Conservation (phyloP, 768 basidiomycete species). For the Pleurotus giganteus region DNA sequence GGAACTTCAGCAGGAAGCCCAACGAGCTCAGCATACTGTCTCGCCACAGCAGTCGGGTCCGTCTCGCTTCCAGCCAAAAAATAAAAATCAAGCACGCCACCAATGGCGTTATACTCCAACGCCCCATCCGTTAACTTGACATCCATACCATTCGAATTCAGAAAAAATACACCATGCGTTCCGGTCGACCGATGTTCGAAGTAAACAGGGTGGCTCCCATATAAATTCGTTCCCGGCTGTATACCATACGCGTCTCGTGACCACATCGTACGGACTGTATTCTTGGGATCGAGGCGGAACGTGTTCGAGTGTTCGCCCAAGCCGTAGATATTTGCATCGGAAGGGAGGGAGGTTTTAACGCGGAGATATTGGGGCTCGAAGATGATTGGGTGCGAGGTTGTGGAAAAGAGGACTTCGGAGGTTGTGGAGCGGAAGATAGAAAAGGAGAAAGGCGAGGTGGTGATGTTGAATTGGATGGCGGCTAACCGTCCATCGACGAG, state of each 20-base stretch:
- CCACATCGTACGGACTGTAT: constrained; percentile 56
- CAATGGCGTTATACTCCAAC: constrained; percentile 76
- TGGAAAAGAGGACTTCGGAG: constrained; percentile 59
- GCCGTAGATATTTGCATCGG: constrained; percentile 70
- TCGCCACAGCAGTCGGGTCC: constrained; percentile 55
- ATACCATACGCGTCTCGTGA: constrained; percentile 64
- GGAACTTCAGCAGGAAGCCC: constrained; percentile 72
- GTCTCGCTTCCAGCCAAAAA: constrained; percentile 67
- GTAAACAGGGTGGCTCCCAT: constrained; percentile 73
- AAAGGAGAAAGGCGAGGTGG: constrained; percentile 59
- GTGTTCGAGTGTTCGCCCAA: constrained; percentile 71
- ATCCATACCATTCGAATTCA: constrained; percentile 77
- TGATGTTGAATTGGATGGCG: constrained; percentile 59
- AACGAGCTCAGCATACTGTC: constrained; percentile 67
- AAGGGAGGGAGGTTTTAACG: constrained; percentile 60
- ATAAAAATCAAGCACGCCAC: constrained; percentile 76
- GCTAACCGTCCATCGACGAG: constrained; percentile 28
- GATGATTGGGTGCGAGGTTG: constrained; percentile 58
- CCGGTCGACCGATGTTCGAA: constrained; percentile 65
- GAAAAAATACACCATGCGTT: constrained; percentile 68
- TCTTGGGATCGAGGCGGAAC: constrained; percentile 53
- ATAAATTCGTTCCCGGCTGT: constrained; percentile 59
- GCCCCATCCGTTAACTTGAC: constrained; percentile 58
- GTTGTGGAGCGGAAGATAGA: constrained; percentile 48
- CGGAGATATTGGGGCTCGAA: constrained; percentile 79